Percentiles rank a stretch among this genome's conserved stretches.
These are phyloP conservation scores for Berkeleyomyces rouxiae DNA, from an alignment of 2,329 filamentous ascomycete species.

Conservation along the genomic window DNA sequence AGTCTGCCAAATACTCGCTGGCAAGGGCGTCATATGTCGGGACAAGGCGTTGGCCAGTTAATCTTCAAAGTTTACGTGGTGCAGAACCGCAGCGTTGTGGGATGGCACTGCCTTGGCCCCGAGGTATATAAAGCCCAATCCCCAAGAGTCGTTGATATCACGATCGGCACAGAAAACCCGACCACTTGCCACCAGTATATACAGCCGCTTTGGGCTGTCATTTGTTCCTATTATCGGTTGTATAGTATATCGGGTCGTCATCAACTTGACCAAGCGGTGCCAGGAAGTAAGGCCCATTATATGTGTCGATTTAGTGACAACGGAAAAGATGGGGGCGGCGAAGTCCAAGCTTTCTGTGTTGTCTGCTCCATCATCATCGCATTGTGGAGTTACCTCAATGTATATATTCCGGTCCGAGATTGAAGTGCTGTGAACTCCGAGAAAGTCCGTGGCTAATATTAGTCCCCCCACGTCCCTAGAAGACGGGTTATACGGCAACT, in stretches of 20 bases:
- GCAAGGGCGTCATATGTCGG: too few relatives aligned
- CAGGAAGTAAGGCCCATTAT: not conserved
- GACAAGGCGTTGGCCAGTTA: too few relatives aligned
- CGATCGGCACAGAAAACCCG: not conserved
- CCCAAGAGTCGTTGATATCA: not conserved
- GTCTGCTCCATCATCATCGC: not conserved
- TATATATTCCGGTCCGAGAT: not conserved
- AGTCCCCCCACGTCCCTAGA: not conserved
- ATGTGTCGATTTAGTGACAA: not conserved
- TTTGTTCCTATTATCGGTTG: too few relatives aligned
- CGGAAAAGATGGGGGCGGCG: not conserved
- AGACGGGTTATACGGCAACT: too few relatives aligned
- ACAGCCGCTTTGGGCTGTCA: not conserved
- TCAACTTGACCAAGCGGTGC: not conserved
- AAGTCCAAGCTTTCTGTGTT: not conserved
- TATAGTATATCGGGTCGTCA: not conserved
- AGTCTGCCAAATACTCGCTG: too few relatives aligned
- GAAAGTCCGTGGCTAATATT: not conserved
- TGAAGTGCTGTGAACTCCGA: not conserved
- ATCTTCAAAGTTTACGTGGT: not conserved
- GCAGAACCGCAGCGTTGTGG: not conserved
- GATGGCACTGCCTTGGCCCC: not conserved
- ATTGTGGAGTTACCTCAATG: not conserved
- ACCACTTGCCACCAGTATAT: too few relatives aligned
- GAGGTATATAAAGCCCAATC: not conserved